Conservation (phyloP, 2,329 filamentous ascomycete genomes). For the Huntiella decipiens region DNA sequence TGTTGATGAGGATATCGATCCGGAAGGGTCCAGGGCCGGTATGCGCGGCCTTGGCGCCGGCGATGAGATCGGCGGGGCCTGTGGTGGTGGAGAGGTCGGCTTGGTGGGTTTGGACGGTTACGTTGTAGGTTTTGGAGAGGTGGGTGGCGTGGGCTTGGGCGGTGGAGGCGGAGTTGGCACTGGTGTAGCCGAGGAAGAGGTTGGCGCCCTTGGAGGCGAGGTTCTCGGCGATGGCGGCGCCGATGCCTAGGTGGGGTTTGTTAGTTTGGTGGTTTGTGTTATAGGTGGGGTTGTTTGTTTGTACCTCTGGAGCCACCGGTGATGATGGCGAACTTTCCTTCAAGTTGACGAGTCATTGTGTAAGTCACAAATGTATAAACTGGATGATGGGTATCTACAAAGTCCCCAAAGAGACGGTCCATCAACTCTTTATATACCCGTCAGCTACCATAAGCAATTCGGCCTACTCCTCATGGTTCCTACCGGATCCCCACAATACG, state of each 20-base stretch:
- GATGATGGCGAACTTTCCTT: constrained; percentile 61
- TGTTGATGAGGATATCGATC: constrained; percentile 75
- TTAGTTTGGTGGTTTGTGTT: not conserved
- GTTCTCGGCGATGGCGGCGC: constrained; percentile 42
- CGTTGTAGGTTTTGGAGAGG: constrained; percentile 36
- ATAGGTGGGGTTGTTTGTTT: not conserved
- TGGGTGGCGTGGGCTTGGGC: constrained; percentile 43
- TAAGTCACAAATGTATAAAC: not conserved
- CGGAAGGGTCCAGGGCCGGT: constrained; percentile 32
- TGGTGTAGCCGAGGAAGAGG: constrained; percentile 52
- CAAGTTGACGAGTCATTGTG: constrained; percentile 28
- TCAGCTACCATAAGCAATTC: too few species aligned
- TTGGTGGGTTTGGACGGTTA: constrained; percentile 44
- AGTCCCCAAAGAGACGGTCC: too few species aligned
- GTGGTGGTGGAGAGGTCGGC: constrained; percentile 49
- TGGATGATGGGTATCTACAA: too few species aligned
- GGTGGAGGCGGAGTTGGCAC: constrained; percentile 18
- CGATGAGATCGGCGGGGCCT: constrained; percentile 40
- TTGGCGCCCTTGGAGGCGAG: constrained; percentile 53
- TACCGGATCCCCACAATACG: too few species aligned
- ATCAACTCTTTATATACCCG: too few species aligned
- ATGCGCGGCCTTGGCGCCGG: constrained; percentile 39
- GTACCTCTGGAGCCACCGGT: constrained; percentile 64
- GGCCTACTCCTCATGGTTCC: too few species aligned
- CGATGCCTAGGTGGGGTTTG: constrained; percentile 40